These are phyloP conservation scores for Bacidia gigantensis DNA, from an alignment of 495 filamentous ascomycete species.

Conservation along the genomic window DNA sequence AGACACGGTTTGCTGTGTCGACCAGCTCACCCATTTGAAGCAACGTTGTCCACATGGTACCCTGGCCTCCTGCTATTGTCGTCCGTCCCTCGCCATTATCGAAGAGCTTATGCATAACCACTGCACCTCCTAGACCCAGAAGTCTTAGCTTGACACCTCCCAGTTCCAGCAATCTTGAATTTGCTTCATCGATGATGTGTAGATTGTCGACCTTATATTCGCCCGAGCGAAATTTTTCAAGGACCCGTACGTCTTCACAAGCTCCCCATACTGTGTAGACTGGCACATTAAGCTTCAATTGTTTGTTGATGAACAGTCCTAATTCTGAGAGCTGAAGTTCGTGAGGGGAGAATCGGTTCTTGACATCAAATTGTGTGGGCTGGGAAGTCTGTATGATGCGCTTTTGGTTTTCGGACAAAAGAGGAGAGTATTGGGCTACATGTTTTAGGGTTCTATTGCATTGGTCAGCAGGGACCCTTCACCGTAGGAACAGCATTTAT, in stretches of 20 bases:
- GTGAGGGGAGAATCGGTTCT: slow-evolving; percentile 62
- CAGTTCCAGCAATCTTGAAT: slow-evolving; percentile 83
- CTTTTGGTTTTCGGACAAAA: slow-evolving; percentile 78
- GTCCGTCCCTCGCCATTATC: slow-evolving; percentile 97
- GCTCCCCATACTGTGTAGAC: slow-evolving; percentile 99
- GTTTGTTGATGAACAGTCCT: slow-evolving; percentile 76
- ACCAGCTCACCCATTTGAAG: slow-evolving; percentile 98
- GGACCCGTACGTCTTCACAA: slow-evolving; percentile 93
- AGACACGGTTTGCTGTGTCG: slow-evolving; percentile 94
- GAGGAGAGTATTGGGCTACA: slow-evolving; percentile 94
- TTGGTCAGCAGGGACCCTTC: slow-evolving; percentile 20
- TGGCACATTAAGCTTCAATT: slow-evolving; percentile 79
- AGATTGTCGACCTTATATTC: slow-evolving; percentile 98
- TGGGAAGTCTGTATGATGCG: slow-evolving; percentile 60
- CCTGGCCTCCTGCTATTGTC: slow-evolving; percentile 94
- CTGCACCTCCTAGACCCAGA: slow-evolving; percentile 85
- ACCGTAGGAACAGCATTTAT: slow-evolving; percentile 27
- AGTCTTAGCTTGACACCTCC: slow-evolving; percentile 93
- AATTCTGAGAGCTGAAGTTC: slow-evolving; percentile 93
- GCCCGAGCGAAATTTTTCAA: slow-evolving; percentile 95
- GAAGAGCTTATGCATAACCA: slow-evolving; percentile 99
- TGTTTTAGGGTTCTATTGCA: slow-evolving; percentile 78
- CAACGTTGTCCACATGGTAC: slow-evolving; percentile 99
- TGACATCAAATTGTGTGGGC: slow-evolving; percentile 48
- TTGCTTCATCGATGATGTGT: slow-evolving; percentile 95